phyloP scores from a whole-genome alignment of 805 yeast species.

The Hanseniaspora occidentalis region DNA sequence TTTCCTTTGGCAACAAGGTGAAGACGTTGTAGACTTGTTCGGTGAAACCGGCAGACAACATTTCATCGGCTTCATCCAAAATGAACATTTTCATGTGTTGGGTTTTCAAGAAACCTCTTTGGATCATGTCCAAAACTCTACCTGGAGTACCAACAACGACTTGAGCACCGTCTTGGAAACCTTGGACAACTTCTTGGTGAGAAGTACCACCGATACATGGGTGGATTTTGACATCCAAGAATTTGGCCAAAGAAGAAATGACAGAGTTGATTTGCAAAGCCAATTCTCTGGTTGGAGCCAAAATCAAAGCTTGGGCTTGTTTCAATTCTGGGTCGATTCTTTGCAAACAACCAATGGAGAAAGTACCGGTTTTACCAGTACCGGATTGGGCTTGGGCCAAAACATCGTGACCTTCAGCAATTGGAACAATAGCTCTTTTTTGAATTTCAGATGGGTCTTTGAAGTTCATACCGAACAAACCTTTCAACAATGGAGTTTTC shows the following conservation, averaged over 20 bases:
- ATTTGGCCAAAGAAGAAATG: slow-evolving; percentile 77
- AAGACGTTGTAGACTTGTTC: slow-evolving; percentile 91
- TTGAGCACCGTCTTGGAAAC: slow-evolving; percentile 77
- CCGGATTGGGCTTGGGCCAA: slow-evolving; percentile 99
- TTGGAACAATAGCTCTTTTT: slow-evolving; percentile 92
- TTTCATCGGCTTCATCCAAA: slow-evolving; percentile 97
- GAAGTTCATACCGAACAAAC: slow-evolving; percentile 82
- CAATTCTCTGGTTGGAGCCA: slow-evolving; percentile 96
- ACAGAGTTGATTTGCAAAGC: slow-evolving; percentile 95
- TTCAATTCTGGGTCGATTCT: slow-evolving; percentile 60
- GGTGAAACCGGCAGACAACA: slow-evolving; percentile 77
- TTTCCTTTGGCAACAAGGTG: slow-evolving; percentile 66
- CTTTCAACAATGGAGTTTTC: slow-evolving; percentile 47
- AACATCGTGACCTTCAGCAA: slow-evolving; percentile 87
- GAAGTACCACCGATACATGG: slow-evolving; percentile 98
- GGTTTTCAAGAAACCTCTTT: slow-evolving; percentile 73
- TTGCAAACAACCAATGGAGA: slow-evolving; percentile 71
- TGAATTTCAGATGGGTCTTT: slow-evolving; percentile 97
- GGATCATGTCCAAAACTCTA: slow-evolving; percentile 91
- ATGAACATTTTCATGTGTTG: slow-evolving; percentile 84
- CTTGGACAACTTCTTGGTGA: slow-evolving; percentile 76
- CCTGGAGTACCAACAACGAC: slow-evolving; percentile 98
- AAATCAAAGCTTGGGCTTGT: slow-evolving; percentile 82
- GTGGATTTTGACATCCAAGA: slow-evolving; percentile 83
- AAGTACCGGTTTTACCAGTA: slow-evolving; percentile 98